Evolutionary conservation across 2,329 filamentous ascomycete species (phyloP), one percentile per base, ranked within the genome.

Genomic region (Phyllosticta paracitricarpa): DNA sequence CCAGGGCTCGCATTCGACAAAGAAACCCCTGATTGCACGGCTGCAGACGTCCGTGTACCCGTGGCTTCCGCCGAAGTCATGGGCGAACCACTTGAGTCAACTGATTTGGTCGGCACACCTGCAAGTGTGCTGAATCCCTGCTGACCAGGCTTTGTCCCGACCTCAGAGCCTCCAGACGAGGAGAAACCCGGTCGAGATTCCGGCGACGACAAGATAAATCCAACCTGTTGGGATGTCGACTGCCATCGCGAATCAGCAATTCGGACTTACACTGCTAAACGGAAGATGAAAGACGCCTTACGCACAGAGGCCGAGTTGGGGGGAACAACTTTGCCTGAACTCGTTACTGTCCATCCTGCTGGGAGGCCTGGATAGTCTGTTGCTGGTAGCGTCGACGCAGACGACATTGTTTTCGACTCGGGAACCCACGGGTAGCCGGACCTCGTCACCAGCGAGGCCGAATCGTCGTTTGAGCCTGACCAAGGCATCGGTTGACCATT

Each of bases 301-400:
- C 83, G 84, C 78, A 85, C 82, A 78, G 81, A 80, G 69, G 84
- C 84, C 77, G 84, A 84, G 75, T 81, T 84, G 66, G 85, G 82
- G 70, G 89, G 89, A 70, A 91, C 81, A 68, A 94, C 85, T 78
- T 92, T 93, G 71, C 90, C 89, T 67, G 85, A 83, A 64, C 85
- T 80, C 57, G 86, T 89, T 76, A 94, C 89, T 64, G 86, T 82
- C 90, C 90, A 96, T 63, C 89, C 90, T 68, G 81, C 84, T 51
- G 92, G 91, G 63, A 96, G 84, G 64, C 83, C 82, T 54, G 77
- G 77, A 63, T 79, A 78, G 63, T 75, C 76, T 61, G 75, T 76
- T 66, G 75, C 75, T 4, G 75, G 76, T 62, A 75, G 70, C 22
- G 78, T 69, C 64, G 78, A 70, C 64, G 77, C 70, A 4, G 81